Base-by-base conservation (phyloP, 139 green algal species). In the Ulvella scutata region DNA sequence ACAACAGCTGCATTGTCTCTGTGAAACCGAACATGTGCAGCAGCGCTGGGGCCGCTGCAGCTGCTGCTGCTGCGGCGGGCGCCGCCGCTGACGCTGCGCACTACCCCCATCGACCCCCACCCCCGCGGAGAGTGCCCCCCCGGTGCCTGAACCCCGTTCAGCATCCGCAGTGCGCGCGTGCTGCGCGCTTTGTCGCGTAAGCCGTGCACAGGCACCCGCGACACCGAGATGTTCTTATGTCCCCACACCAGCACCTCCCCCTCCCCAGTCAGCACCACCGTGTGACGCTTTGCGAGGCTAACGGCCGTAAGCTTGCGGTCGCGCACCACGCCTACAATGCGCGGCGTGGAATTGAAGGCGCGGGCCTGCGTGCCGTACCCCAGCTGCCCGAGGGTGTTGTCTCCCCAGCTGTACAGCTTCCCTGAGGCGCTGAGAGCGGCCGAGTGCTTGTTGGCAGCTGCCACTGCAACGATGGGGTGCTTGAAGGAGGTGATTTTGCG, bases 171-270 rank as follows among this genome's bases (percentile, higher is more conserved):
- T 26, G 37, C 23, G 2, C 61, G 40, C 4, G 51, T 77, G 26
- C 76, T 59, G 20, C 79, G 78, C 0, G 73, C 72, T 2, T 75
- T 82, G 77, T 87, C 83, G 4, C 81, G 59, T 26, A 43, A 43
- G 61, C 85, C 85, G 4, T 79, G 83, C 59, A 96, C 85, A 35
- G 61, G 67, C 21, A 94, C 80, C 43, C 85, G 81, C 35, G 78
- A 76, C 2, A 86, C 86, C 7, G 82, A 89, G 36, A 95, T 90
- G 0, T 82, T 61, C 23, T 81, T 77, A 75, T 96, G 90, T 6
- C 93, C 93, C 90, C 91, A 98, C 0, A 86, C 87, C 67, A 76
- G 93, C 6, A 93, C 82, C 37, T 97, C 92, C 0, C 94, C 94
- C 3, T 87, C 82, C 0, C 80, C 74, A 0, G 84, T 92, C 39